phyloP scores from a whole-genome alignment of 257 asterid species.

The Petunia secreta region DNA sequence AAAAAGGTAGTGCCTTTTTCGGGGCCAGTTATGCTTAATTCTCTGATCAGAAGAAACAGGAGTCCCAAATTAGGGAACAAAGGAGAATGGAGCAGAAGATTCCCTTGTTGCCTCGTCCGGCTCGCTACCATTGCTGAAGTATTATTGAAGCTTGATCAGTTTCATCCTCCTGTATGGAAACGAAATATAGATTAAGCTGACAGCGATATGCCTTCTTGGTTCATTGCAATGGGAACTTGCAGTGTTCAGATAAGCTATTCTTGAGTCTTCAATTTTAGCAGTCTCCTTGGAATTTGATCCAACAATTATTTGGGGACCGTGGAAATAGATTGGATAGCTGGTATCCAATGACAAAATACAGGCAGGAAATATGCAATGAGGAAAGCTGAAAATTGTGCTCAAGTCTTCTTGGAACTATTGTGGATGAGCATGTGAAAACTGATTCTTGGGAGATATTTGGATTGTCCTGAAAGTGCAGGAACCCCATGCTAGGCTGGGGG shows the following conservation, averaged over 20 bases:
- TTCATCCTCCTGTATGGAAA: background rate
- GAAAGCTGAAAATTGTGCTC: background rate
- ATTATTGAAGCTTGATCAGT: slow-evolving; percentile 10
- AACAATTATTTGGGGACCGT: background rate
- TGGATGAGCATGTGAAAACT: background rate
- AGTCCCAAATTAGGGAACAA: background rate
- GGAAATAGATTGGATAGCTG: no score
- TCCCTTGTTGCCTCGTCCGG: background rate
- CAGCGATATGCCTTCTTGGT: background rate
- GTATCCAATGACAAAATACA: background rate
- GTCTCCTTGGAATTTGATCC: background rate
- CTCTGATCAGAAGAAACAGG: background rate
- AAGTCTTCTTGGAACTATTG: background rate
- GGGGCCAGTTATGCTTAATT: background rate
- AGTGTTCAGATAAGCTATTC: background rate
- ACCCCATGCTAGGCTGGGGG: background rate
- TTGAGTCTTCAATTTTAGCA: slow-evolving; percentile 2
- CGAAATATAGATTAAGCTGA: background rate
- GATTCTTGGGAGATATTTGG: background rate
- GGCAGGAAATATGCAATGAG: background rate
- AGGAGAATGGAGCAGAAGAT: slow-evolving; percentile 14
- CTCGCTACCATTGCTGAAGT: slow-evolving; percentile 9
- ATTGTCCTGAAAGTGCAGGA: background rate
- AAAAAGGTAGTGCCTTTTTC: background rate
- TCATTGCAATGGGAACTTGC: background rate